A percentile compares a stretch with the other conserved stretches of the same genome.
These are phyloP conservation scores for Gomphus sp. DNA, from an alignment of 1,284 basidiomycete species.

Conservation along the genomic window DNA sequence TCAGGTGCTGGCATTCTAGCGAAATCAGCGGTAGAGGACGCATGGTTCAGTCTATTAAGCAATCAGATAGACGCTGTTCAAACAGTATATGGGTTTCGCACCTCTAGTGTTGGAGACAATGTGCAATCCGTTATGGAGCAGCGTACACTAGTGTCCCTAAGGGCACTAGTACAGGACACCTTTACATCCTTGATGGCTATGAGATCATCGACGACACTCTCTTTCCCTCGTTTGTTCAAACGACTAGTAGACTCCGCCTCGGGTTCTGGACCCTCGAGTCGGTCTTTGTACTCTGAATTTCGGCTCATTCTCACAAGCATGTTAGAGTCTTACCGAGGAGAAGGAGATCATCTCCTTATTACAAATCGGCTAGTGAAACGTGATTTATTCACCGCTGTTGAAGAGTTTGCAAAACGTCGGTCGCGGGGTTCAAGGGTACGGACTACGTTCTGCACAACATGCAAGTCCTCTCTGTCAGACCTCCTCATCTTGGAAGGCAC, in stretches of 20 bases:
- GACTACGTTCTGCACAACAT: background rate
- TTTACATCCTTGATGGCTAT: slow-evolving; percentile 80
- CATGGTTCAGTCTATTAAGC: slow-evolving; percentile 84
- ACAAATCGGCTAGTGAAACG: slow-evolving; percentile 77
- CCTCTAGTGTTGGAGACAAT: slow-evolving; percentile 16
- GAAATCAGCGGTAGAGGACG: slow-evolving; percentile 56
- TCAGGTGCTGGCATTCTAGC: slow-evolving; percentile 27
- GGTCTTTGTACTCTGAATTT: slow-evolving; percentile 86
- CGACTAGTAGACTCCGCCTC: slow-evolving; percentile 72
- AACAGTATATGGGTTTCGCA: slow-evolving; percentile 41
- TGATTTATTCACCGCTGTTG: slow-evolving; percentile 74
- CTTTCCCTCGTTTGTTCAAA: slow-evolving; percentile 88
- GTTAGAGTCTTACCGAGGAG: slow-evolving; percentile 88
- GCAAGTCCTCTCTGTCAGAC: background rate
- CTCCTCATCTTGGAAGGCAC: background rate
- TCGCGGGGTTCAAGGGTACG: slow-evolving; percentile 30
- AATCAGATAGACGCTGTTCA: slow-evolving; percentile 79
- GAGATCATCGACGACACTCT: slow-evolving; percentile 73
- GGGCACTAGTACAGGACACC: slow-evolving; percentile 75
- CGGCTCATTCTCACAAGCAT: slow-evolving; percentile 86
- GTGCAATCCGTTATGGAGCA: slow-evolving; percentile 18
- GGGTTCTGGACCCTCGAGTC: slow-evolving; percentile 33
- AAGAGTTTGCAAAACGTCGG: slow-evolving; percentile 40
- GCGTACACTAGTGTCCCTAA: slow-evolving; percentile 43
- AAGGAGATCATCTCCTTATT: slow-evolving; percentile 86